Evolutionary conservation across 179 eudicot species (phyloP).

Genomic region (Silene vulgaris): DNA sequence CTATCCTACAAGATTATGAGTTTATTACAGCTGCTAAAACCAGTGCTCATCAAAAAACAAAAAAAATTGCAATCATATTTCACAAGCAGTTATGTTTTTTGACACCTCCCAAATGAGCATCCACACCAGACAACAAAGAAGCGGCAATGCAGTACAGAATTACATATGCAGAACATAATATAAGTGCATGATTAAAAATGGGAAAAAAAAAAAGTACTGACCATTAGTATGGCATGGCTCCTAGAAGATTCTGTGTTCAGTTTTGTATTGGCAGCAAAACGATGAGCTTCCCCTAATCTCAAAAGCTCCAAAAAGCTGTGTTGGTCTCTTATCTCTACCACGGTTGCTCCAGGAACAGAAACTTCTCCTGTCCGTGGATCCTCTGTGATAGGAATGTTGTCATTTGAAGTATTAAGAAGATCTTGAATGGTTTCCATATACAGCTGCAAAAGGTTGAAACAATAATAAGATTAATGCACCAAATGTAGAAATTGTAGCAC

Average conservation of each 20-base stretch:
- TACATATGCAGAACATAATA: not conserved
- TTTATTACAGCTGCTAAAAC: not conserved
- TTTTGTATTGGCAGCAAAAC: slow-evolving; percentile 95
- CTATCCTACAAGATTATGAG: not conserved
- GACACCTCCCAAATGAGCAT: not conserved
- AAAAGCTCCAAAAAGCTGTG: slow-evolving; percentile 75
- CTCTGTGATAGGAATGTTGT: slow-evolving; percentile 88
- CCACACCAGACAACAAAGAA: slow-evolving; percentile 5
- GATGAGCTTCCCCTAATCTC: slow-evolving; percentile 83
- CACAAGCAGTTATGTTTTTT: not conserved
- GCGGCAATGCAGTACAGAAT: not conserved
- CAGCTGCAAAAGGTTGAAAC: slow-evolving; percentile 44
- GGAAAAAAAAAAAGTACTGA: slow-evolving; percentile 28
- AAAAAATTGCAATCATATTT: not conserved
- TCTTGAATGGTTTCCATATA: slow-evolving; percentile 99
- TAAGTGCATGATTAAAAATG: not conserved
- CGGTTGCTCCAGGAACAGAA: slow-evolving; percentile 91
- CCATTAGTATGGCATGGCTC: slow-evolving; percentile 96
- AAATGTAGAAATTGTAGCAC: not conserved
- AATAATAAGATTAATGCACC: slow-evolving; percentile 11
- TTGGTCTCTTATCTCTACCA: slow-evolving; percentile 71
- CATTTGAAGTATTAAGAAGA: slow-evolving; percentile 89
- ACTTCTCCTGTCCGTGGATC: slow-evolving; percentile 96
- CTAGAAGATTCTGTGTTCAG: slow-evolving; percentile 97
- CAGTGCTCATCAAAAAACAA: not conserved